Evolutionary conservation across 495 filamentous ascomycete species (phyloP), one percentile per base, ranked within the genome.

Genomic region (Penicillium crystallinum): DNA sequence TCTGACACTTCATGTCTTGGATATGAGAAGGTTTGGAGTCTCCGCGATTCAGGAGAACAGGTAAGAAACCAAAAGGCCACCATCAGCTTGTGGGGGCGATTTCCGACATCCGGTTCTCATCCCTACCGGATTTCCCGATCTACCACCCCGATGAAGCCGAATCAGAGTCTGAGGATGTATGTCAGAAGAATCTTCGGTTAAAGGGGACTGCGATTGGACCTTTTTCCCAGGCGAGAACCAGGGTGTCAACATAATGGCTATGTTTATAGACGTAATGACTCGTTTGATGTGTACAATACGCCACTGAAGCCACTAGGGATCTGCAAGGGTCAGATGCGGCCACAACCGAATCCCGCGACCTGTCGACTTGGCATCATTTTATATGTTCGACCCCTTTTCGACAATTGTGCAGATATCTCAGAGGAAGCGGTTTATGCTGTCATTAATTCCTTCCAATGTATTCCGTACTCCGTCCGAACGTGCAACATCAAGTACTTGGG

Each of bases 1-100:
- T 36, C 45, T 56, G 49, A 51, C 58, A 48, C 33, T 19, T 48
- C 36, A 14, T 57, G 56, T 57, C 56, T 63, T 37, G 46, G 44
- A 49, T 44, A 36, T 6, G 40, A 6, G 40, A 35, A 35, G 12
- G 6, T 23, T 23, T 1, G 45, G 33, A 7, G 14, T 17, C 0
- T 7, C 36, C 21, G 12, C 33, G 9, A n/a, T 12, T 17, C n/a
- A 31, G 11, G 25, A 2, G 12, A 46, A 22, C 10, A 17, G 23
- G 1, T n/a, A n/a, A n/a, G n/a, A n/a, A n/a, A n/a, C n/a, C n/a
- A n/a, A n/a, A n/a, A n/a, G n/a, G n/a, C n/a, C n/a, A n/a, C n/a
- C n/a, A n/a, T n/a, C n/a, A n/a, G n/a, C 11, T 12, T 29, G 33
- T 35, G n/a, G 33, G 31, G 45, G 8, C 19, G 15, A 19, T 19